Evolutionary conservation across 139 green algal genomes (phyloP).

Genomic region (Mychonastes homosphaera): DNA sequence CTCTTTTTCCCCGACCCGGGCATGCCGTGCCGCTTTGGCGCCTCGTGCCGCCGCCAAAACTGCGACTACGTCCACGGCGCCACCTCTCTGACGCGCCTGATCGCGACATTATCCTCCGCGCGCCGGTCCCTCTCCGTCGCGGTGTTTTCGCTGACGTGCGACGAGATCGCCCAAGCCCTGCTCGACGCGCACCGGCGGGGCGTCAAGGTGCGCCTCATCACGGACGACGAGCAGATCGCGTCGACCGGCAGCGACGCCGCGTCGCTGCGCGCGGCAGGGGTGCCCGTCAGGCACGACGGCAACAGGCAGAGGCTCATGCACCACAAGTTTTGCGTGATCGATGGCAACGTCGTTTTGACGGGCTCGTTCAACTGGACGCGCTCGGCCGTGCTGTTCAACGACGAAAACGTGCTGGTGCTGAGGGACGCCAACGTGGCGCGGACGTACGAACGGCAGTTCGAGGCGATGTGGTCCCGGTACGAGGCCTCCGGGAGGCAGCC

Average conservation of each 20-base stretch:
- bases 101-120: too few species aligned
- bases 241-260: constrained; percentile 24
- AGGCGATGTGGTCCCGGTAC: too few species aligned
- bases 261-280: constrained; percentile 18
- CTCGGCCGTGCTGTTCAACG: constrained; percentile 20
- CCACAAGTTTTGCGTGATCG: constrained; percentile 50
- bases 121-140: constrained; percentile 31
- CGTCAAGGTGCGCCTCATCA: constrained; percentile 45
- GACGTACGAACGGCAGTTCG: too few species aligned
- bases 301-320: constrained; percentile 37
- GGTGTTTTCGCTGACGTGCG: constrained; percentile 55
- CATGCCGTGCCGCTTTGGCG: constrained; percentile 28
- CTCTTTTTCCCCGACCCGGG: constrained; percentile 37
- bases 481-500: too few species aligned
- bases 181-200: constrained; percentile 28
- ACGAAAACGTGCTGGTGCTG: too few species aligned
- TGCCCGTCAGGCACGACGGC: constrained; percentile 16
- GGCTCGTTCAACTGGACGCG: constrained; percentile 52
- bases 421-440: too few species aligned
- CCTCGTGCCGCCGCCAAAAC: constrained; percentile 7
- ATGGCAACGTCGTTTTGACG: constrained; percentile 32
- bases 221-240: constrained; percentile 43
- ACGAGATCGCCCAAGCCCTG: constrained; percentile 42
- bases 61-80: not conserved
- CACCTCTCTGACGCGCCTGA: constrained; percentile 30